phyloP scores from a whole-genome alignment of 2,329 filamentous ascomycete genomes.

The Immersiporthe knoxdaviesiana region DNA sequence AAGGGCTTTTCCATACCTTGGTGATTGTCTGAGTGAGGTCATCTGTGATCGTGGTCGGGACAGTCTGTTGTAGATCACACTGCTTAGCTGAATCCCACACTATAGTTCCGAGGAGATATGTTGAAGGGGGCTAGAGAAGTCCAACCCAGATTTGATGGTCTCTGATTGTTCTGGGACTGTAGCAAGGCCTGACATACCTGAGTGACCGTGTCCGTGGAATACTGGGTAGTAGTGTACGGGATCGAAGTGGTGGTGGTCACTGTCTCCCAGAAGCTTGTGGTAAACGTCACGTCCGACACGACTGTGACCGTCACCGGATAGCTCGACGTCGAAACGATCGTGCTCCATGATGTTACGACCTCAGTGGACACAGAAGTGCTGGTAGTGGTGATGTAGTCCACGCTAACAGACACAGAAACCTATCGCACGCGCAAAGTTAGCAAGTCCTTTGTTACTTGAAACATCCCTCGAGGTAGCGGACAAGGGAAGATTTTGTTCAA shows the following conservation, averaged over 20 bases:
- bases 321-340: background rate
- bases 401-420: constrained; percentile 1
- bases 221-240: background rate
- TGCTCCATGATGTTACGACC: background rate
- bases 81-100: background rate
- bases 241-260: constrained; percentile 1
- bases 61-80: background rate
- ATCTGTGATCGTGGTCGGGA: background rate
- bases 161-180: background rate
- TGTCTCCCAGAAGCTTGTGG: constrained; percentile 6
- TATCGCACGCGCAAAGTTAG: background rate
- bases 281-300: constrained; percentile 28
- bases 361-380: constrained; percentile 5
- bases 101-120: background rate
- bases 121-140: too few relatives aligned
- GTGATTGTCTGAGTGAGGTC: background rate
- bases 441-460: background rate
- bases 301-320: constrained; percentile 29
- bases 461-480: background rate
- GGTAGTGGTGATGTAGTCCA: background rate
- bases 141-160: background rate
- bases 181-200: background rate
- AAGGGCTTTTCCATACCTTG: background rate
- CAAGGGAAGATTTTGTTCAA: background rate
- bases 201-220: background rate